Evolutionary conservation across 805 yeast species (phyloP), one percentile per base, ranked within the genome.

Genomic region (Candida oleophila): DNA sequence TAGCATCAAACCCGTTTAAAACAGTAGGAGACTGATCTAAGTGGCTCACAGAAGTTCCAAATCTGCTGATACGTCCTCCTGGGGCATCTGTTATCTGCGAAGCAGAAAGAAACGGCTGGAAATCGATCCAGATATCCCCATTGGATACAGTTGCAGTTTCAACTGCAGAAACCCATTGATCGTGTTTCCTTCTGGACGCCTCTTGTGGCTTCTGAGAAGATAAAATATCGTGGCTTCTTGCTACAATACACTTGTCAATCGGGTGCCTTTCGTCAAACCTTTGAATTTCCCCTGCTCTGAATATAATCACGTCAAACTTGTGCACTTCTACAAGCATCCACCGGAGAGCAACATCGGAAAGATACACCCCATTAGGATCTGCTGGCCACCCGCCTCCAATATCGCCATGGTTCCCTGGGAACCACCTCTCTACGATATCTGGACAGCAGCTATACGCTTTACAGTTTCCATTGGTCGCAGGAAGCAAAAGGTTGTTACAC

Each of bases 371-470:
- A 41, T 67, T 57, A 0, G 48, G 30, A 56, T 78, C 83, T 3
- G 68, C 60, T 1, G 68, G 59, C 84, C 86, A 83, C 0, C 86
- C 86, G 2, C 89, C 89, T 2, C 89, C 89, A 54, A 80, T 65
- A 60, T 84, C 89, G 8, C 84, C 71, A 60, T 84, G 89, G 55
- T 80, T 80, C 2, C 89, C 90, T 1, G 86, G 79, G 54, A 84
- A 84, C 84, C 85, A 84, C 37, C 78, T 56, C 54, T 84, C 89
- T 14, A 74, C 57, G 30, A 77, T 54, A 51, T 57, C 64, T 45
- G 65, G 55, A 48, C 66, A 58, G 42, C 14, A 42, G 45, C 36
- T 43, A 22, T 37, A 33, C 16, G 37, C 30, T 25, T 25, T 25
- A 7, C 30, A 11, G 30, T 25, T 25, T 25, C 30, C 5, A 25